Conservation (phyloP, 257 asterid species). For the Primulina huaijiensis region DNA sequence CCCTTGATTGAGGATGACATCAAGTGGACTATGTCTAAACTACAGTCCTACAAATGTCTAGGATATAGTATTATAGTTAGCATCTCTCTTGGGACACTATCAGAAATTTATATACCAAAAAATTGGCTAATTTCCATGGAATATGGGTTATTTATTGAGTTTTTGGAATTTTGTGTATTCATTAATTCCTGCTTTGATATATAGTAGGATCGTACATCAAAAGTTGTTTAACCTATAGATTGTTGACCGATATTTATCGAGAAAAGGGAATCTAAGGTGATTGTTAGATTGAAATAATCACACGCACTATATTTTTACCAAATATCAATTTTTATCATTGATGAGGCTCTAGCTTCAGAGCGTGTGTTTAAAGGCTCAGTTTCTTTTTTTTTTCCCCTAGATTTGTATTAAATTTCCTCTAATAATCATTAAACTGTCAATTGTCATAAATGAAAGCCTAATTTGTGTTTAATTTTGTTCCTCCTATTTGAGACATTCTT, state of each 20-base stretch:
- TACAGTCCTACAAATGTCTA: neutral
- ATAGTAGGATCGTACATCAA: neutral
- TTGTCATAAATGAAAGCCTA: neutral
- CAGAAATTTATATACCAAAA: neutral
- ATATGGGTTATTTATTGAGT: neutral
- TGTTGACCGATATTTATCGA: neutral
- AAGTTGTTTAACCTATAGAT: neutral
- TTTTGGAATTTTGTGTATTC: constrained; percentile 1
- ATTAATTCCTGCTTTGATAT: neutral
- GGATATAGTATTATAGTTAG: neutral
- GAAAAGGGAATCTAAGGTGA: neutral
- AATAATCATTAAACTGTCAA: neutral
- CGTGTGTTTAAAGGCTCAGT: neutral
- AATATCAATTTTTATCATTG: neutral
- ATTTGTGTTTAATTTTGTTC: constrained; percentile 7
- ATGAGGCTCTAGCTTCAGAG: neutral
- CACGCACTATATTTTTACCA: neutral
- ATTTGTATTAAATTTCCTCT: no score
- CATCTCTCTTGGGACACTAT: constrained; percentile 2
- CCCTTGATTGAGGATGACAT: constrained; percentile 2
- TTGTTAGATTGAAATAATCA: neutral
- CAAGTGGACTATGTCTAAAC: neutral
- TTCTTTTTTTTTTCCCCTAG: neutral
- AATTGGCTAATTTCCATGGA: neutral
- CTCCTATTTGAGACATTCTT: constrained; percentile 21